Conservation (phyloP, 805 yeast genomes). For the Wickerhamiella nectarea region DNA sequence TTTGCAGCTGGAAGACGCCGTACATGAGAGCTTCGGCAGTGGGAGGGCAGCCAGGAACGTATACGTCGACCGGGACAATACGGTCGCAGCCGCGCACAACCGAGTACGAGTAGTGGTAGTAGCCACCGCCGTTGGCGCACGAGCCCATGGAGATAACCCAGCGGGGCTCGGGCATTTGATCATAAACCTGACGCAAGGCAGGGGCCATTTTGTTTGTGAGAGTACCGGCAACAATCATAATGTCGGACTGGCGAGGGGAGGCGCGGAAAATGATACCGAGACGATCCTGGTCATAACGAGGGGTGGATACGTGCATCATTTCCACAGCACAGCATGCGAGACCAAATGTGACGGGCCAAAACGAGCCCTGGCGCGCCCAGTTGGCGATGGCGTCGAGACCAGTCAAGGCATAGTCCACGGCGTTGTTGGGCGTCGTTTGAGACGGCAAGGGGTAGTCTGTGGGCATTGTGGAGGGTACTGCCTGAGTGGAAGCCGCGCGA, state of each 20-base stretch:
- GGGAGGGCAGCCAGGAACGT: conserved; percentile 91
- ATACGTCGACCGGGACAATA: conserved; percentile 75
- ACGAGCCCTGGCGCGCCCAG: conserved; percentile 86
- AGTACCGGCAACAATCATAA: conserved; percentile 86
- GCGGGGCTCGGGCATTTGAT: conserved; percentile 88
- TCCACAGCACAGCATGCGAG: conserved; percentile 89
- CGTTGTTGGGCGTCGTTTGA: conserved; percentile 43
- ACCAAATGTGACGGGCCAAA: conserved; percentile 90
- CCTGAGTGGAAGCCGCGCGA: conserved; percentile 7
- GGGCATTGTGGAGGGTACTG: conserved; percentile 29
- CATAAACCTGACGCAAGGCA: conserved; percentile 81
- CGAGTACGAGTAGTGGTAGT: conserved; percentile 77
- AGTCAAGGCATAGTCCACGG: conserved; percentile 69
- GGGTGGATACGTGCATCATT: conserved; percentile 89
- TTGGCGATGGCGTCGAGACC: conserved; percentile 69
- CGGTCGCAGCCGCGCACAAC: conserved; percentile 87
- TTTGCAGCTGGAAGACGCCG: conserved; percentile 77
- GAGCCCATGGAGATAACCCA: conserved; percentile 94
- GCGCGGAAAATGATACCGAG: conserved; percentile 88
- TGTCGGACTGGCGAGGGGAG: conserved; percentile 84
- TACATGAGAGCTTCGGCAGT: conserved; percentile 84
- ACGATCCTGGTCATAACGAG: conserved; percentile 85
- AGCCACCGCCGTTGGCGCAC: conserved; percentile 90
- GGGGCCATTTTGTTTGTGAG: conserved; percentile 90
- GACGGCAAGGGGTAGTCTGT: conserved; percentile 60